A percentile compares a stretch with the other conserved stretches of the same genome.
phyloP scores from a whole-genome alignment of 169 alveolate genomes.

The Blepharisma undulans region DNA sequence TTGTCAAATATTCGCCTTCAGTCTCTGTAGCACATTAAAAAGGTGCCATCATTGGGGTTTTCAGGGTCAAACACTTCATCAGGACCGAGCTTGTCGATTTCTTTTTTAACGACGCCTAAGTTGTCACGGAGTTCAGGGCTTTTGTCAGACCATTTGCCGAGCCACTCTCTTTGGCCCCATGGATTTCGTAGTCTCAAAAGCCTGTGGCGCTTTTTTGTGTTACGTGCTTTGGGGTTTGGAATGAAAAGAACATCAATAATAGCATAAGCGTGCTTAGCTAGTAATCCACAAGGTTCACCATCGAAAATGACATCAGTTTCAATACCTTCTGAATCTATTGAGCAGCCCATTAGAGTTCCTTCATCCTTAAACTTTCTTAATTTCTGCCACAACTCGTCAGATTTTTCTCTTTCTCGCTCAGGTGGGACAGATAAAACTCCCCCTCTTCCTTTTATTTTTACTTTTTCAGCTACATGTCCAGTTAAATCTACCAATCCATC shows the following conservation, averaged over 20 bases:
- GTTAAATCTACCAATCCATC: conserved; percentile 84
- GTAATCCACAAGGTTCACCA: conserved; percentile 67
- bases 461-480: conserved; percentile 63
- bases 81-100: conserved; percentile 52
- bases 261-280: conserved; percentile 78
- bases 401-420: neutral
- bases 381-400: conserved; percentile 43
- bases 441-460: conserved; percentile 35
- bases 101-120: conserved; percentile 48
- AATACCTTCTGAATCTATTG: conserved; percentile 71
- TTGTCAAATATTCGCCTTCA: conserved; percentile 80
- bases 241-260: conserved; percentile 58
- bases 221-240: neutral
- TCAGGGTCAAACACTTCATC: conserved; percentile 45
- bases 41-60: conserved; percentile 86
- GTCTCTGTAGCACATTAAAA: conserved; percentile 80
- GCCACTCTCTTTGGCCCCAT: conserved; percentile 90
- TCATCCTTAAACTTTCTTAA: conserved; percentile 49
- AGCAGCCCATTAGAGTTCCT: conserved; percentile 85
- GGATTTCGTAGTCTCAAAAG: conserved; percentile 87
- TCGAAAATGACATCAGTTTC: conserved; percentile 66
- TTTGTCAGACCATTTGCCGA: conserved; percentile 85
- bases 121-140: conserved; percentile 58
- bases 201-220: conserved; percentile 58
- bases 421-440: neutral